Evolutionary conservation across 305 asterid genomes (phyloP).

Genomic region (Coffea humblotiana): DNA sequence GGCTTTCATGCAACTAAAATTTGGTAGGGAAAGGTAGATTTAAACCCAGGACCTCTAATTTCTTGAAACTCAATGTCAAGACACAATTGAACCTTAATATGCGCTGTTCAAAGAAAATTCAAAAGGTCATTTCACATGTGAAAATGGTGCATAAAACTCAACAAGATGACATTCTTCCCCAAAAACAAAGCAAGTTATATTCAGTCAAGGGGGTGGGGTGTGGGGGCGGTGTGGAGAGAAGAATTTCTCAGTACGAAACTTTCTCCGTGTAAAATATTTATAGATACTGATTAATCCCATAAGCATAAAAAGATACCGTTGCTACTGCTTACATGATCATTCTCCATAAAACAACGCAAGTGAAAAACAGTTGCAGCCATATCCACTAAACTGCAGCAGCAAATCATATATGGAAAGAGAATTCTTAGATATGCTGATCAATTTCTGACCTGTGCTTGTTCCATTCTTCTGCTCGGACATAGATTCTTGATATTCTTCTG

Average conservation of each 20-base stretch:
- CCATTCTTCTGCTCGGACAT: constrained; percentile 21
- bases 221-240: not conserved
- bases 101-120: not conserved
- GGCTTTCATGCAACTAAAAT: not conserved
- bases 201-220: not conserved
- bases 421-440: not conserved
- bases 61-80: not conserved
- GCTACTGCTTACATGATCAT: not conserved
- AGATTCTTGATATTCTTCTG: constrained; percentile 28
- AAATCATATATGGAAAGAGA: not conserved
- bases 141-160: not conserved
- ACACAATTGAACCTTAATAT: not conserved
- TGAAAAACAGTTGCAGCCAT: not conserved
- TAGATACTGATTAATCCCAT: not conserved
- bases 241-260: not conserved
- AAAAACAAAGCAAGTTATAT: not conserved
- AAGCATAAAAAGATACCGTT: not conserved
- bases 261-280: not conserved
- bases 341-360: not conserved
- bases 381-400: not conserved
- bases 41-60: not conserved
- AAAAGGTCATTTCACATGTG: not conserved
- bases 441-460: constrained; percentile 38
- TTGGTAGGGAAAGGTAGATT: not conserved
- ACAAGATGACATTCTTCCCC: not conserved